Evolutionary conservation across 108 stramenopile species (phyloP).

Genomic region (Pinguiococcus pyrenoidosus): DNA sequence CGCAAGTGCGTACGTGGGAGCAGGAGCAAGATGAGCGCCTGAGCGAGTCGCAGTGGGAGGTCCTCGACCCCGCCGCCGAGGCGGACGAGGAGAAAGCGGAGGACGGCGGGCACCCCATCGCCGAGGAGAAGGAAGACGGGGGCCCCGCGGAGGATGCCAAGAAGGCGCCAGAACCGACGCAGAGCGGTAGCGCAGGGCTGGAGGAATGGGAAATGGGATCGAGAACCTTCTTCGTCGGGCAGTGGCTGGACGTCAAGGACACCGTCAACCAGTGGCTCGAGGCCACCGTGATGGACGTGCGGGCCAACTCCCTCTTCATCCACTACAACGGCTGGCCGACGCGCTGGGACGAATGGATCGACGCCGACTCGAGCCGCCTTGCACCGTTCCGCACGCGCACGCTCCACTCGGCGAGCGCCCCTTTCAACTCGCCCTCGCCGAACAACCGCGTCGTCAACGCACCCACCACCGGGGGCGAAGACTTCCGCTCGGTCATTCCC

Average conservation of each 20-base stretch:
- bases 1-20: neutral
- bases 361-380: constrained; percentile 27
- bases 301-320: constrained; percentile 44
- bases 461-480: constrained; percentile 23
- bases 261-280: constrained; percentile 94
- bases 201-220: neutral
- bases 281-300: constrained; percentile 82
- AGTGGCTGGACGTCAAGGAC: constrained; percentile 89
- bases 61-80: no score
- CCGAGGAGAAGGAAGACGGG: no score
- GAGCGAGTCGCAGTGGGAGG: no score
- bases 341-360: constrained; percentile 78
- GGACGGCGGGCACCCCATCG: no score
- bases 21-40: neutral
- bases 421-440: constrained; percentile 8
- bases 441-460: constrained; percentile 9
- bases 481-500: constrained; percentile 24
- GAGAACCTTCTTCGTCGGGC: constrained; percentile 63
- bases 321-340: constrained; percentile 98
- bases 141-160: neutral
- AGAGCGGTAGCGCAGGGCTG: neutral
- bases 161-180: neutral
- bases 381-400: constrained; percentile 34
- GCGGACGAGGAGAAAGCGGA: neutral
- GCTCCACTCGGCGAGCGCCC: constrained; percentile 16